Conservation (phyloP, 2,329 filamentous ascomycete genomes). For the Xylariaceae sp. region DNA sequence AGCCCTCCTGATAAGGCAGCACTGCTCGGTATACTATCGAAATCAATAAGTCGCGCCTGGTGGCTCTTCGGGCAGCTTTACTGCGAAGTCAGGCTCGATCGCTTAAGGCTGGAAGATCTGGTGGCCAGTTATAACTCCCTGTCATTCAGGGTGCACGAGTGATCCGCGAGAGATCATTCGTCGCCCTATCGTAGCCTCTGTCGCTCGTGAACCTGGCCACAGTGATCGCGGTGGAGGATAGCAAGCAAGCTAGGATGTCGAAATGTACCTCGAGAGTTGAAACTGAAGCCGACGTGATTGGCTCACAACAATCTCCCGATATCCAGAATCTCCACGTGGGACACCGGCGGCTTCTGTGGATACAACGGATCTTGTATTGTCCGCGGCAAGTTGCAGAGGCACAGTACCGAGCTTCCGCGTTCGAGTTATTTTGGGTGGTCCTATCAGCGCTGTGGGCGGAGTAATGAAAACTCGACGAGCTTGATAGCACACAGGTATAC, state of each 20-base stretch:
- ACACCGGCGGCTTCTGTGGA: slow-evolving; percentile 12
- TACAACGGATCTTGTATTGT: slow-evolving; percentile 17
- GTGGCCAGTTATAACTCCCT: not conserved
- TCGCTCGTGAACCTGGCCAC: slow-evolving; percentile 1
- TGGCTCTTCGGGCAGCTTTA: slow-evolving; percentile 6
- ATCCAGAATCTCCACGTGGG: slow-evolving; percentile 18
- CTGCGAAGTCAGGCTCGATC: not conserved
- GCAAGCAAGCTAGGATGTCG: slow-evolving; percentile 1
- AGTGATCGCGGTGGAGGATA: not conserved
- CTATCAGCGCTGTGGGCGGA: slow-evolving; percentile 17
- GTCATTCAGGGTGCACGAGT: slow-evolving; percentile 1
- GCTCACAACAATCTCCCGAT: slow-evolving; percentile 13
- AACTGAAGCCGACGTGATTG: slow-evolving; percentile 6
- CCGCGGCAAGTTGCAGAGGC: slow-evolving; percentile 18
- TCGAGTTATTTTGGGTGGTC: slow-evolving; percentile 20
- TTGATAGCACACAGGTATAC: slow-evolving; percentile 14
- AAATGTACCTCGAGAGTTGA: not conserved
- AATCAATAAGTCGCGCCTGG: not conserved
- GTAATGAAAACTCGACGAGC: slow-evolving; percentile 6
- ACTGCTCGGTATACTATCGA: slow-evolving; percentile 5
- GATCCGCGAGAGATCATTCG: slow-evolving; percentile 10
- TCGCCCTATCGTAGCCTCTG: slow-evolving; percentile 11
- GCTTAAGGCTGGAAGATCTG: not conserved
- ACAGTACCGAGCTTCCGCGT: slow-evolving; percentile 16
- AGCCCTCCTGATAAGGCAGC: slow-evolving; percentile 4